Base-by-base conservation (phyloP, 768 basidiomycete species). In the Peribolospora baueri region DNA sequence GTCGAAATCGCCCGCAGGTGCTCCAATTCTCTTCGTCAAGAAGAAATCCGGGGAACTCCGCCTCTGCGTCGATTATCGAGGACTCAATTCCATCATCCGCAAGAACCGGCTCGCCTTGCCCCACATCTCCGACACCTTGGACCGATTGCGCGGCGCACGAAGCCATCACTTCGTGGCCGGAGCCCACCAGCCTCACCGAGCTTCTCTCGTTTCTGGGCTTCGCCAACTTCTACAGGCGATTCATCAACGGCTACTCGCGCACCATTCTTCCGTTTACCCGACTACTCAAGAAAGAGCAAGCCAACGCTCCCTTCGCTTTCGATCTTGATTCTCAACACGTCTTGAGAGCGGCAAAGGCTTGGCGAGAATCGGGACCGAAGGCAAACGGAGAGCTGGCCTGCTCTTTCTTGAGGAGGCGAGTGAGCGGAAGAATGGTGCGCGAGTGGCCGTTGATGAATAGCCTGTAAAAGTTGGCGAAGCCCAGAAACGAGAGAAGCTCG, bases 401-500 rank as follows among this genome's bases (percentile, higher is more conserved):
- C 25, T 55, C 53, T 46, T 66, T 64, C 50, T 56, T 59, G 13
- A 57, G 49, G 11, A 65, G 61, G 0, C 50, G 7, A 25, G 54
- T 53, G 37, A 67, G 51, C 0, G 61, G 58, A 11, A 38, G 9
- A 7, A 63, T 62, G 65, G 70, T 69, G 10, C 62, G 8, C 3
- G 70, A 68, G 60, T 65, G 73, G 38, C 63, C 50, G 7, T 53
- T 46, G 13, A 74, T 70, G 62, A 74, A 74, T 0, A 66, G 54
- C 1, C 68, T 55, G 51, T 74, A 75, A 57, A 72, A 75, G 60
- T 73, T 74, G 3, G 64, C 60, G 55, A 75, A 73, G 3, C 71
- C 71, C 1, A 74, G 54, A 62, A 74, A 75, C 4, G 61, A 62
- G 61, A 69, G 68, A 3, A 72, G 51, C 25, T 72, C 62, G 41